Evolutionary conservation across 2,329 filamentous ascomycete species (phyloP).

Genomic region (Aureobasidium lini): DNA sequence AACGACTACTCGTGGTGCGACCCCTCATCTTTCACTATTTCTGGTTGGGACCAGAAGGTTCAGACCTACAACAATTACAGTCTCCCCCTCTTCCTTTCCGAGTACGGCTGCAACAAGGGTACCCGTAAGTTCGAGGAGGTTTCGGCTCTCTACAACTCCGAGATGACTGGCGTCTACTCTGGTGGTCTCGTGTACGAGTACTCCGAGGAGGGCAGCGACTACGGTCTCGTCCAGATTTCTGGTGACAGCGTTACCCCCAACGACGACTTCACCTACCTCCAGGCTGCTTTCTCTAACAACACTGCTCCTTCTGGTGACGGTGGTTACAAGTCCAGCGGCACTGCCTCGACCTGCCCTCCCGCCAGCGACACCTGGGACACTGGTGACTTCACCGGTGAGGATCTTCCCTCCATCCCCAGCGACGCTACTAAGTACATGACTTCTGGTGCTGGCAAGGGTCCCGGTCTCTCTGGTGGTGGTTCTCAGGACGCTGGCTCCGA

Average conservation of each 20-base stretch:
- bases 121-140: conserved; percentile 76
- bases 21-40: conserved; percentile 57
- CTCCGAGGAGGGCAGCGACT: conserved; percentile 69
- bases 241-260: conserved; percentile 48
- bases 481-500: conserved; percentile 48
- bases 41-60: conserved; percentile 85
- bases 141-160: conserved; percentile 63
- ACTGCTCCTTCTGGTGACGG: conserved; percentile 49
- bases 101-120: conserved; percentile 85
- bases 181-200: conserved; percentile 97
- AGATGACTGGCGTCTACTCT: conserved; percentile 89
- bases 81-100: conserved; percentile 86
- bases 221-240: conserved; percentile 66
- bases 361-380: conserved; percentile 52
- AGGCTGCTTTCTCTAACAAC: conserved; percentile 44
- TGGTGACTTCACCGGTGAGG: conserved; percentile 33
- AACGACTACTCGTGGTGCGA: conserved; percentile 88
- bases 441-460: conserved; percentile 49
- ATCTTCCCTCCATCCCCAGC: conserved; percentile 50
- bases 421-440: conserved; percentile 50
- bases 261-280: conserved; percentile 56
- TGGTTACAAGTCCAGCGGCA: conserved; percentile 49
- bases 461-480: conserved; percentile 49
- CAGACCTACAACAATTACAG: conserved; percentile 81
- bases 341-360: conserved; percentile 47